A percentile compares a stretch with the other conserved stretches of the same genome.
phyloP scores from a whole-genome alignment of 148 eudicot species.

The Mesembryanthemum crystallinum region DNA sequence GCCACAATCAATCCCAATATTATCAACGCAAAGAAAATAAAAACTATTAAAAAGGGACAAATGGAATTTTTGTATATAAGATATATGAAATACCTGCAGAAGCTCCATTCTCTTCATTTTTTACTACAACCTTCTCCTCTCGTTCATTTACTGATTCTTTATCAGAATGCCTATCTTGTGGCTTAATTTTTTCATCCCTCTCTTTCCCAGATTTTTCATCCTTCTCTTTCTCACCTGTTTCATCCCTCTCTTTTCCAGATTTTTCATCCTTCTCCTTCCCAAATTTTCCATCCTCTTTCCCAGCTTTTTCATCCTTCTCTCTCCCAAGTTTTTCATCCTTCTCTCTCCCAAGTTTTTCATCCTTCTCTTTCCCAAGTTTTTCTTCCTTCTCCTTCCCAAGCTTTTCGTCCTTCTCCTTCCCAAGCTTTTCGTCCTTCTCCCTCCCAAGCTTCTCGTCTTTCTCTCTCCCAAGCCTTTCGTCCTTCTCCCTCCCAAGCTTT shows the following conservation, averaged over 20 bases:
- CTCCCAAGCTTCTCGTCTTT: constrained; percentile 14
- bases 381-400: constrained; percentile 25
- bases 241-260: constrained; percentile 23
- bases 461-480: constrained; percentile 15
- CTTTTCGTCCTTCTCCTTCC: constrained; percentile 28
- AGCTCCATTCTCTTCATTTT: constrained; percentile 34
- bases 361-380: constrained; percentile 24
- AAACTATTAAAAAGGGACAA: neutral
- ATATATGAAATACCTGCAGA: constrained; percentile 30
- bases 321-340: constrained; percentile 25
- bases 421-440: constrained; percentile 23
- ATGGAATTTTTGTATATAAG: neutral
- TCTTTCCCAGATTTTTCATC: constrained; percentile 15
- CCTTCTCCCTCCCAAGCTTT: constrained; percentile 22
- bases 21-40: neutral
- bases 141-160: constrained; percentile 29
- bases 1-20: neutral
- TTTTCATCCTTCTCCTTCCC: constrained; percentile 24
- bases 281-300: neutral
- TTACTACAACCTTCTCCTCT: constrained; percentile 31
- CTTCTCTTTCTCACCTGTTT: constrained; percentile 17
- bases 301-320: constrained; percentile 27
- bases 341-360: constrained; percentile 19
- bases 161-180: constrained; percentile 21
- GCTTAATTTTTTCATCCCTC: constrained; percentile 21